Percentiles rank a stretch among this genome's conserved stretches.
These are phyloP conservation scores for Backusella circina DNA, from an alignment of 192 early-diverging fungal genomes.

Conservation along the genomic window DNA sequence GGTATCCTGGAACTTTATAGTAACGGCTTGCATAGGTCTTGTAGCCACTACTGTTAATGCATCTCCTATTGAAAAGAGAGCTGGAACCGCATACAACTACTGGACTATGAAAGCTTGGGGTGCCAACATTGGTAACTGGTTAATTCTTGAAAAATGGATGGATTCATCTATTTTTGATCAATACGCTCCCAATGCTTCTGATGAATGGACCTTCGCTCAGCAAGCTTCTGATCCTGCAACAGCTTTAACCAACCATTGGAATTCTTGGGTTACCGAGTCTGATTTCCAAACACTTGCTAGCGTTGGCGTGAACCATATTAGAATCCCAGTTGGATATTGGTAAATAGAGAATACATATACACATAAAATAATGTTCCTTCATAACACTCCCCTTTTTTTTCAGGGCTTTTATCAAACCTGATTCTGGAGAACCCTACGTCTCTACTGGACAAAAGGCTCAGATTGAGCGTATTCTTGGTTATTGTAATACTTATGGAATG, in stretches of 20 bases:
- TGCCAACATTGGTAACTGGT: constrained; percentile 55
- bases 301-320: constrained; percentile 48
- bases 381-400: too few relatives aligned
- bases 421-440: constrained; percentile 54
- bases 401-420: constrained; percentile 54
- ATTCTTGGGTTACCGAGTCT: constrained; percentile 51
- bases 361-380: too few relatives aligned
- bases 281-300: constrained; percentile 47
- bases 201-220: constrained; percentile 57
- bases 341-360: too few relatives aligned
- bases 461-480: constrained; percentile 30
- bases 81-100: constrained; percentile 27
- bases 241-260: constrained; percentile 46
- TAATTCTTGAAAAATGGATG: constrained; percentile 62
- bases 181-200: constrained; percentile 34
- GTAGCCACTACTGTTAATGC: neutral
- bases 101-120: constrained; percentile 41
- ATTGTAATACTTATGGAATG: constrained; percentile 35
- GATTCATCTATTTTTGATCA: constrained; percentile 42
- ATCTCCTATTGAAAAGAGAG: constrained; percentile 5
- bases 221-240: constrained; percentile 35
- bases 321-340: constrained; percentile 61
- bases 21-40: neutral
- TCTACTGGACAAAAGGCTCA: constrained; percentile 45
- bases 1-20: neutral